Conservation (phyloP, 495 filamentous ascomycete species). For the Aspergillus diversus region DNA sequence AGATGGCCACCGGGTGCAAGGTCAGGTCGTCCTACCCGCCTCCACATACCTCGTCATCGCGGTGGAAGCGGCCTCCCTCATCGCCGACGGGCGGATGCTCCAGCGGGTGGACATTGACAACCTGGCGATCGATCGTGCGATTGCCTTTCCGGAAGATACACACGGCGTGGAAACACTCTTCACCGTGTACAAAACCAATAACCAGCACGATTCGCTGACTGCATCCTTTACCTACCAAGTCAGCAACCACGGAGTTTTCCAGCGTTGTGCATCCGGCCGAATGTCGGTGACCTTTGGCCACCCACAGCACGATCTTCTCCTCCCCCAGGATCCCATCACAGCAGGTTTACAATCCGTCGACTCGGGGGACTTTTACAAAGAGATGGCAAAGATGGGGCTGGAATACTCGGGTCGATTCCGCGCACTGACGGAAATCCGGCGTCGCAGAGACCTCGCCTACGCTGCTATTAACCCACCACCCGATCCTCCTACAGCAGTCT, state of each 20-base stretch:
- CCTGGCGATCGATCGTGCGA: conserved; percentile 41
- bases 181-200: background rate
- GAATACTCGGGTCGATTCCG: conserved; percentile 28
- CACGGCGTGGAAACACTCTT: conserved; percentile 9
- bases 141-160: conserved; percentile 21
- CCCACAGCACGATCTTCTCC: background rate
- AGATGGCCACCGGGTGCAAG: conserved; percentile 26
- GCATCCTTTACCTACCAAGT: conserved; percentile 4
- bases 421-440: conserved; percentile 15
- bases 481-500: background rate
- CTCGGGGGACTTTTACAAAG: conserved; percentile 26
- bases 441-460: conserved; percentile 9
- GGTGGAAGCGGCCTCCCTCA: conserved; percentile 27
- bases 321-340: conserved; percentile 1
- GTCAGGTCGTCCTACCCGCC: conserved; percentile 29
- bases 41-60: conserved; percentile 30
- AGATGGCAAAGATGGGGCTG: conserved; percentile 26
- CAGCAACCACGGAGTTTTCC: background rate
- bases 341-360: conserved; percentile 23
- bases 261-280: conserved; percentile 6
- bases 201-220: too few relatives aligned
- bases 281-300: conserved; percentile 11
- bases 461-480: conserved; percentile 15
- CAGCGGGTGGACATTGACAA: conserved; percentile 18
- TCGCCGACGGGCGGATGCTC: conserved; percentile 10